Evolutionary conservation across 2,329 filamentous ascomycete genomes (phyloP).

Genomic region (Fusarium oligoseptatum): DNA sequence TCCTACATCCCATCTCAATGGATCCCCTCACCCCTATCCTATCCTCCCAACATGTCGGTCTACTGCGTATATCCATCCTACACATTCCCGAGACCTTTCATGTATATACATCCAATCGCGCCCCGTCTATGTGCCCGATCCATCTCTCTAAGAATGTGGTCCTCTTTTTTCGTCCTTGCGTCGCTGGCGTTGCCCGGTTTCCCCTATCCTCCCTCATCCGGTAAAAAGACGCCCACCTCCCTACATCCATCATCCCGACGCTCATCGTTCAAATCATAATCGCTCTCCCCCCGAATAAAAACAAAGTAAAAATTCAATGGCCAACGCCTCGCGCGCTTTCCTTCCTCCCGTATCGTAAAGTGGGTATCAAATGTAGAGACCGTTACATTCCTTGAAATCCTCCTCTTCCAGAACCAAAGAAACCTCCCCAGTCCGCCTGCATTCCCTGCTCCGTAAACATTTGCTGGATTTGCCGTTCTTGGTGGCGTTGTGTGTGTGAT

Average conservation of each 20-base stretch:
- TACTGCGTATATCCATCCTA: slow-evolving; percentile 1
- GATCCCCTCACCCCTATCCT: not conserved
- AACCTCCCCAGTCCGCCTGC: slow-evolving; percentile 61
- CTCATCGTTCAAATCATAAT: slow-evolving; percentile 41
- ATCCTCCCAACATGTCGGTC: slow-evolving; percentile 1
- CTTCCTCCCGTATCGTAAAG: slow-evolving; percentile 48
- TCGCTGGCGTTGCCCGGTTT: not conserved
- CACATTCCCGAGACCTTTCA: slow-evolving; percentile 16
- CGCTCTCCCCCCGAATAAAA: slow-evolving; percentile 33
- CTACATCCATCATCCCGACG: slow-evolving; percentile 12
- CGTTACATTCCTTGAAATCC: slow-evolving; percentile 60
- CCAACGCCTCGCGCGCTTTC: slow-evolving; percentile 45
- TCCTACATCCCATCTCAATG: slow-evolving; percentile 16
- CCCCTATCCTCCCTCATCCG: not conserved
- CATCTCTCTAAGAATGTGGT: slow-evolving; percentile 35
- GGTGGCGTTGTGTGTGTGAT: slow-evolving; percentile 48
- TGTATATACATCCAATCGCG: slow-evolving; percentile 28
- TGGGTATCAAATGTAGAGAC: slow-evolving; percentile 56
- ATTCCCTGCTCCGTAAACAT: slow-evolving; percentile 63
- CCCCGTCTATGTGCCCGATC: slow-evolving; percentile 34
- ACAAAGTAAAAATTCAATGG: slow-evolving; percentile 36
- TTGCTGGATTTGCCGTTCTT: slow-evolving; percentile 61
- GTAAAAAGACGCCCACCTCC: slow-evolving; percentile 22
- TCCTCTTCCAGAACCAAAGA: slow-evolving; percentile 60
- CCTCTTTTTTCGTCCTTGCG: slow-evolving; percentile 23